A percentile compares a stretch with the other conserved stretches of the same genome.
phyloP scores from a whole-genome alignment of 768 basidiomycete species.

The Cystofilobasidium bisporidii region DNA sequence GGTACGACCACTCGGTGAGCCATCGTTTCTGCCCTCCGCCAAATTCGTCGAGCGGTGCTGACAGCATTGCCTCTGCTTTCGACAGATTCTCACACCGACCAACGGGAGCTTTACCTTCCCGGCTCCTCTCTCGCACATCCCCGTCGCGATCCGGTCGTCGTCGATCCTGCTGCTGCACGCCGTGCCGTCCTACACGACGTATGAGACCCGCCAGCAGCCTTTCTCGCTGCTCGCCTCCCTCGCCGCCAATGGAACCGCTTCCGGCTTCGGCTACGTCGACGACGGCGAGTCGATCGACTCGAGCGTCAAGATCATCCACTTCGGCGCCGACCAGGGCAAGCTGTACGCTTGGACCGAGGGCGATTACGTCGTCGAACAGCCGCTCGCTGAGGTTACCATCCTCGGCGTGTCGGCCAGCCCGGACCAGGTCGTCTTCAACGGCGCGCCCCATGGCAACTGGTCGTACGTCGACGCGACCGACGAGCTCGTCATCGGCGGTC shows the following conservation, averaged over 20 bases:
- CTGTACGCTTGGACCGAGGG: slow-evolving; percentile 24
- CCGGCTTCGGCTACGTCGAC: slow-evolving; percentile 58
- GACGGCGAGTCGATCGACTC: slow-evolving; percentile 58
- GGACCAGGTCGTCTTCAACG: slow-evolving; percentile 42
- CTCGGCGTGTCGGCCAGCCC: slow-evolving; percentile 48
- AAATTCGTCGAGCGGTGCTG: too few species aligned
- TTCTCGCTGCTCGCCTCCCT: slow-evolving; percentile 57
- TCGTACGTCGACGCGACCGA: slow-evolving; percentile 42
- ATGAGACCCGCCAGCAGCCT: slow-evolving; percentile 55
- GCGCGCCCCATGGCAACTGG: slow-evolving; percentile 39
- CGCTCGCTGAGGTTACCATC: slow-evolving; percentile 50
- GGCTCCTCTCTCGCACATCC: slow-evolving; percentile 67
- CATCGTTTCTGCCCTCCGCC: not conserved
- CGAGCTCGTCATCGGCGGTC: slow-evolving; percentile 43
- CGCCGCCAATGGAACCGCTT: slow-evolving; percentile 46
- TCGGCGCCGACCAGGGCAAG: slow-evolving; percentile 10
- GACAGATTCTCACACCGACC: not conserved
- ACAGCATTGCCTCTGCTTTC: not conserved
- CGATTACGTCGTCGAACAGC: slow-evolving; percentile 46
- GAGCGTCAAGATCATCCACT: slow-evolving; percentile 48
- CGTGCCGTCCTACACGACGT: slow-evolving; percentile 56
- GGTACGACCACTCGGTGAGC: slow-evolving; percentile 54
- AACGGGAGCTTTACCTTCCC: slow-evolving; percentile 41
- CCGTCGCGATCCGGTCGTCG: slow-evolving; percentile 58
- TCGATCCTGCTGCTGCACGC: slow-evolving; percentile 52